Percentiles rank a stretch among this genome's conserved stretches.
Conservation (phyloP, 495 filamentous ascomycete species). For the Xylaria venustula region DNA sequence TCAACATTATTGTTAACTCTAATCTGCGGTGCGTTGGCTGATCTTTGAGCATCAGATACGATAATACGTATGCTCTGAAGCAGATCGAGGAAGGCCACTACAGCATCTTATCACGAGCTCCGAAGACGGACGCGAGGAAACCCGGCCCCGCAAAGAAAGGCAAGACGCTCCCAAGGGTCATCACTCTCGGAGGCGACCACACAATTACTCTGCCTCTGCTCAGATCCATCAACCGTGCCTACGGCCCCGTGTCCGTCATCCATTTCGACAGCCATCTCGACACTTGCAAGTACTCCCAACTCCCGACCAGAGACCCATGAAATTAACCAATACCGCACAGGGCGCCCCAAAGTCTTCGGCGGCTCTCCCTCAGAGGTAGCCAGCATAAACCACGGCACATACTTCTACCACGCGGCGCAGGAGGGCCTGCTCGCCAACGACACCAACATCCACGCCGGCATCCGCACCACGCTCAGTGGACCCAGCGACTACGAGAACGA, state of each 20-base stretch:
- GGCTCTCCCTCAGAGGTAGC: constrained; percentile 59
- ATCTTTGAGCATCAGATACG: constrained; percentile 38
- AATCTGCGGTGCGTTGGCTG: background rate
- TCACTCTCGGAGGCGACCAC: constrained; percentile 83
- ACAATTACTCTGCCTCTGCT: constrained; percentile 78
- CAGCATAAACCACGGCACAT: constrained; percentile 77
- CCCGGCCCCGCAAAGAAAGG: constrained; percentile 49
- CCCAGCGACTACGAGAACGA: constrained; percentile 72
- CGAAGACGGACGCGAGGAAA: constrained; percentile 47
- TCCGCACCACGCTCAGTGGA: constrained; percentile 71
- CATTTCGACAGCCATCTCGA: constrained; percentile 85
- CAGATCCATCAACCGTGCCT: constrained; percentile 71
- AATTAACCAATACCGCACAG: constrained; percentile 40
- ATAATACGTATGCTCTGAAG: constrained; percentile 73
- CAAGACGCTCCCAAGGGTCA: constrained; percentile 57
- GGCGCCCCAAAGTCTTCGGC: constrained; percentile 62
- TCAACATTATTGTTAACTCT: background rate
- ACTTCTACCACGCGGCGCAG: constrained; percentile 79
- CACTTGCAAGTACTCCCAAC: constrained; percentile 65
- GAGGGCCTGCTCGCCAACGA: constrained; percentile 74
- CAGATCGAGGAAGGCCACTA: constrained; percentile 75
- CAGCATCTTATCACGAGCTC: constrained; percentile 48
- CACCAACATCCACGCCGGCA: constrained; percentile 71
- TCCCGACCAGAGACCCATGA: background rate
- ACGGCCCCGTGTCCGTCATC: constrained; percentile 77